Conservation (phyloP, 169 alveolate species). For the Plasmodium berghei region DNA sequence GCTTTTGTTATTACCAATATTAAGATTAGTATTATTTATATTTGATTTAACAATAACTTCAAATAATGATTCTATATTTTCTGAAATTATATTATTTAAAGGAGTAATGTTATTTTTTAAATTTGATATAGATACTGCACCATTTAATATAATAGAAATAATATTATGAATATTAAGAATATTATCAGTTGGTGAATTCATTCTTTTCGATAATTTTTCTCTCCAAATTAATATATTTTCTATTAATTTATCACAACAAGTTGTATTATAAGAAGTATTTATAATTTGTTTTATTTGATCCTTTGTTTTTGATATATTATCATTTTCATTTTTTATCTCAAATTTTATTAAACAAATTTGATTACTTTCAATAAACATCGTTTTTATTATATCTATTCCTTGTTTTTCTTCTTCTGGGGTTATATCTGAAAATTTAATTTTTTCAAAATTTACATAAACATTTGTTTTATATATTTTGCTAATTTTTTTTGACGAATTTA, state of each 20-base stretch:
- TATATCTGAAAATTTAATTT: conserved; percentile 19
- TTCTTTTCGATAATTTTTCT: conserved; percentile 39
- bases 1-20: too few species aligned
- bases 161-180: conserved; percentile 60
- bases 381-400: conserved; percentile 37
- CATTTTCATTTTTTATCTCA: conserved; percentile 23
- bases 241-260: conserved; percentile 34
- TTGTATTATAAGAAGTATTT: conserved; percentile 23
- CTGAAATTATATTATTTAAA: conserved; percentile 27
- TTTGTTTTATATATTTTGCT: background rate
- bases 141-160: conserved; percentile 55
- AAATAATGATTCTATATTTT: conserved; percentile 57
- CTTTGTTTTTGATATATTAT: conserved; percentile 38
- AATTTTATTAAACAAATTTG: conserved; percentile 1
- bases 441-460: conserved; percentile 46
- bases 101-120: conserved; percentile 63
- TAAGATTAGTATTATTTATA: background rate
- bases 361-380: conserved; percentile 48
- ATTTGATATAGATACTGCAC: conserved; percentile 47
- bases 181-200: conserved; percentile 50
- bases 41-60: conserved; percentile 44
- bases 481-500: too few species aligned
- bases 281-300: conserved; percentile 56
- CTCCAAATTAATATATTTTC: conserved; percentile 49
- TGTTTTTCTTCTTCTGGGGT: conserved; percentile 51